These are phyloP conservation scores for Xerocomus amazonicus DNA, from an alignment of 1,284 basidiomycete species.

Conservation along the genomic window DNA sequence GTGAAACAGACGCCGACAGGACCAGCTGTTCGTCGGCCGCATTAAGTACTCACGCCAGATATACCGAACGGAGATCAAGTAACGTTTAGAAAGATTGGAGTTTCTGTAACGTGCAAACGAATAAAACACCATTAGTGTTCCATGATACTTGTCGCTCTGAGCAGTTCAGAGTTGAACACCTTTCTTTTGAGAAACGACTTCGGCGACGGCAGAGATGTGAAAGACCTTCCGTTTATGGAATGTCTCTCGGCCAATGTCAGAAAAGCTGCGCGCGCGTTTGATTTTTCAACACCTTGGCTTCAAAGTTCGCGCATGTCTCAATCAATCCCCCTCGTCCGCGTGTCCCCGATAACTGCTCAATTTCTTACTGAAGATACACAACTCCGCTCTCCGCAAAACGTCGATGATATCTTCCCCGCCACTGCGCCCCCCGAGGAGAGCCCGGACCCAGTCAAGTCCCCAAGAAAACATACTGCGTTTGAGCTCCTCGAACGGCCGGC, in stretches of 20 bases:
- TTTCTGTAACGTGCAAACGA: no score
- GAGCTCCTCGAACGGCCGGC: slow-evolving; percentile 66
- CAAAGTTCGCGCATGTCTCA: slow-evolving; percentile 24
- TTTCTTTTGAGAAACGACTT: no score
- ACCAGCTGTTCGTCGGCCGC: neutral
- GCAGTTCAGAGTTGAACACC: no score
- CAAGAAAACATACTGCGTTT: slow-evolving; percentile 56
- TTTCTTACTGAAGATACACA: slow-evolving; percentile 39
- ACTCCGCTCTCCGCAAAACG: slow-evolving; percentile 29
- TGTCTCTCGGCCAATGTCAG: neutral
- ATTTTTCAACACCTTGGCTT: neutral
- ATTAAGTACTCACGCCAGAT: neutral
- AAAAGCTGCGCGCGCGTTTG: neutral
- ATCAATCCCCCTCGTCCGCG: slow-evolving; percentile 27
- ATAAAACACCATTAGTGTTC: no score
- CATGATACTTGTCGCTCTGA: no score
- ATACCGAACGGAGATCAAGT: neutral
- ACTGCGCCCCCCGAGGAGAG: slow-evolving; percentile 36
- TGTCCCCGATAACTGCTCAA: slow-evolving; percentile 25
- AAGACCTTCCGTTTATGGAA: slow-evolving; percentile 6
- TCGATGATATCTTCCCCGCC: slow-evolving; percentile 37
- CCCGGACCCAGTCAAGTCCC: slow-evolving; percentile 43
- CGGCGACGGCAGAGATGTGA: neutral
- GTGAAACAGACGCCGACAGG: neutral
- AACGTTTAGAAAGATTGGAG: no score